A percentile compares a stretch with the other conserved stretches of the same genome.
Evolutionary conservation across 176 grass and related monocot species (phyloP).

Genomic region (Oropetium thomaeum): DNA sequence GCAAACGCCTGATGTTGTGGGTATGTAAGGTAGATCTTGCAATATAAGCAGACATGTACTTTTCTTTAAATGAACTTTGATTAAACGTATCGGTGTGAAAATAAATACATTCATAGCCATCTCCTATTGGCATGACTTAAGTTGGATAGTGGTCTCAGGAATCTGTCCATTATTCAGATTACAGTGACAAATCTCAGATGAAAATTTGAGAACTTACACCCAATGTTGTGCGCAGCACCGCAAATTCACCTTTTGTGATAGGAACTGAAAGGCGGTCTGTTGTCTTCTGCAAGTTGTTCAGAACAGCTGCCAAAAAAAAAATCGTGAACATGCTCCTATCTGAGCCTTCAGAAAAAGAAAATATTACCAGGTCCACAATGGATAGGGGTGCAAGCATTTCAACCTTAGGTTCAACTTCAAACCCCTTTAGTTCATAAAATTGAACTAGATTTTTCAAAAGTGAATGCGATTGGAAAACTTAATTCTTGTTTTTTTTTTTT

Average conservation of each 20-base stretch:
- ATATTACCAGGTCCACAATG: neutral
- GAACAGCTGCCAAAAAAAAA: constrained; percentile 59
- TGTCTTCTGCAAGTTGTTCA: constrained; percentile 59
- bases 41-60: neutral
- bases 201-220: constrained; percentile 63
- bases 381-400: no score
- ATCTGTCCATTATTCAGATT: neutral
- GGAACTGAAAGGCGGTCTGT: constrained; percentile 69
- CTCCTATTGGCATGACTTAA: neutral
- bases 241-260: constrained; percentile 88
- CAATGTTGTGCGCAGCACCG: constrained; percentile 72
- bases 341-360: neutral
- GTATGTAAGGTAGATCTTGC: neutral
- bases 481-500: no score
- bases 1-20: neutral
- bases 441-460: no score
- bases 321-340: constrained; percentile 3
- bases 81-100: neutral
- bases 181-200: neutral
- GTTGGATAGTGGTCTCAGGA: constrained; percentile 1
- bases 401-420: no score
- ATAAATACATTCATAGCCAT: constrained; percentile 2
- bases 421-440: no score
- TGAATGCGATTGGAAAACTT: no score
- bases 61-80: neutral